phyloP scores from a whole-genome alignment of 345 rosid genomes.

The Linum trigynum region DNA sequence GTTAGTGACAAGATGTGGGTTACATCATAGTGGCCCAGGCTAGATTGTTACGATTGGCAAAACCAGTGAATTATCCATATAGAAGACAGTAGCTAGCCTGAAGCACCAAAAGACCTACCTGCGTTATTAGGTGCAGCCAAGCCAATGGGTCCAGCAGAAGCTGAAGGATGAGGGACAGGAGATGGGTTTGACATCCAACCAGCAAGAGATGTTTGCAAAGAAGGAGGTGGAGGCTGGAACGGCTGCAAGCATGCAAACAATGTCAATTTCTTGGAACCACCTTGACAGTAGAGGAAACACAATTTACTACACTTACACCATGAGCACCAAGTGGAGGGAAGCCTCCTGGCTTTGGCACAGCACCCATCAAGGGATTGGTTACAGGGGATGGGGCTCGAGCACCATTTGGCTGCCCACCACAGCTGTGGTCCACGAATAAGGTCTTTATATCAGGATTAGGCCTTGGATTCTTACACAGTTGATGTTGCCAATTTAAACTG shows the following conservation, averaged over 20 bases:
- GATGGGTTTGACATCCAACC: conserved; percentile 52
- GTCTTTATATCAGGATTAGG: conserved; percentile 46
- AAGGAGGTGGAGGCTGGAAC: conserved; percentile 39
- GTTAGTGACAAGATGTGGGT: neutral
- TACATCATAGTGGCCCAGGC: neutral
- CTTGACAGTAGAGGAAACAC: neutral
- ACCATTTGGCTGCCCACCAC: conserved; percentile 44
- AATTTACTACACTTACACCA: conserved; percentile 31
- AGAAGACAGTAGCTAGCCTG: neutral
- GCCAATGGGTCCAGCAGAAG: conserved; percentile 32
- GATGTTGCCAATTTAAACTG: conserved; percentile 48
- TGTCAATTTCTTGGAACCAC: conserved; percentile 3
- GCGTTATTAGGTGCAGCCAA: conserved; percentile 5
- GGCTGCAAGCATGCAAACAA: conserved; percentile 22
- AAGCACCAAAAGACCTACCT: neutral
- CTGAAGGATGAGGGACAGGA: conserved; percentile 27
- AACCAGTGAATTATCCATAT: neutral
- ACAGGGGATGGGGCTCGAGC: conserved; percentile 40
- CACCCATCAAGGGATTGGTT: conserved; percentile 37
- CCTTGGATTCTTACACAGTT: conserved; percentile 45
- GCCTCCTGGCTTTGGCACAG: conserved; percentile 40
- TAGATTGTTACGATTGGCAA: too few relatives aligned
- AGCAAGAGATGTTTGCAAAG: conserved; percentile 39
- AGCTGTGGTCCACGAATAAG: conserved; percentile 38
- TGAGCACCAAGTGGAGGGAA: conserved; percentile 41